A percentile compares a stretch with the other conserved stretches of the same genome.
phyloP scores from a whole-genome alignment of 345 rosid species.

The Lepidium africanum region DNA sequence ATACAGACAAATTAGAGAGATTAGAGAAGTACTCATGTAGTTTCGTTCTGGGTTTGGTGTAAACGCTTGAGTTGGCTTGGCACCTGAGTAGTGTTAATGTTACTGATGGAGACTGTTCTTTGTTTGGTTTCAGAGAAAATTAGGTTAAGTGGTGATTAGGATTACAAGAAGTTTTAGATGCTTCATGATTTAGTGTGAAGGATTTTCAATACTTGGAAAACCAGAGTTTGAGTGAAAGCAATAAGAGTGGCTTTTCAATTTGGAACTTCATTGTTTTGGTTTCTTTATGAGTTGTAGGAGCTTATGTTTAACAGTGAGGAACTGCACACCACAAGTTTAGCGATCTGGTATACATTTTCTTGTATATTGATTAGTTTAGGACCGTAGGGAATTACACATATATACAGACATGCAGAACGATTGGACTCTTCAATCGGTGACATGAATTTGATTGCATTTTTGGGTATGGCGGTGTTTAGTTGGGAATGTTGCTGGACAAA shows the following conservation, averaged over 20 bases:
- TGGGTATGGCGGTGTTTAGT: constrained; percentile 35
- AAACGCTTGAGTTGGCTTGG: constrained; percentile 11
- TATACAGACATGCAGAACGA: neutral
- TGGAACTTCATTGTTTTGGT: neutral
- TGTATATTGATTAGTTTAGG: neutral
- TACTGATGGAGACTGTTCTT: neutral
- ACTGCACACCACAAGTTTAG: neutral
- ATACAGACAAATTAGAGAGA: neutral
- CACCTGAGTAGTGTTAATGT: neutral
- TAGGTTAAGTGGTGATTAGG: neutral
- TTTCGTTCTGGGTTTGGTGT: neutral
- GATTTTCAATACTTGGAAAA: too few relatives aligned
- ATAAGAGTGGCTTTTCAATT: neutral
- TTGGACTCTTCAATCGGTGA: neutral
- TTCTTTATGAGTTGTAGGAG: neutral
- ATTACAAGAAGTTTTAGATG: neutral
- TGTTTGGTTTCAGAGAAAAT: constrained; percentile 16
- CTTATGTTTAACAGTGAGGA: neutral
- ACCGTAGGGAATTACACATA: neutral
- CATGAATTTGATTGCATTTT: constrained; percentile 7
- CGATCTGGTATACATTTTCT: neutral
- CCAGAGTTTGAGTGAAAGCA: too few relatives aligned
- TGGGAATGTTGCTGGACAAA: constrained; percentile 72
- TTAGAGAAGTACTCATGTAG: neutral
- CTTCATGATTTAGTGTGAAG: neutral